Evolutionary conservation across 441 rosid genomes (phyloP), one percentile per base, ranked within the genome.

Genomic region (Breynia disticha): DNA sequence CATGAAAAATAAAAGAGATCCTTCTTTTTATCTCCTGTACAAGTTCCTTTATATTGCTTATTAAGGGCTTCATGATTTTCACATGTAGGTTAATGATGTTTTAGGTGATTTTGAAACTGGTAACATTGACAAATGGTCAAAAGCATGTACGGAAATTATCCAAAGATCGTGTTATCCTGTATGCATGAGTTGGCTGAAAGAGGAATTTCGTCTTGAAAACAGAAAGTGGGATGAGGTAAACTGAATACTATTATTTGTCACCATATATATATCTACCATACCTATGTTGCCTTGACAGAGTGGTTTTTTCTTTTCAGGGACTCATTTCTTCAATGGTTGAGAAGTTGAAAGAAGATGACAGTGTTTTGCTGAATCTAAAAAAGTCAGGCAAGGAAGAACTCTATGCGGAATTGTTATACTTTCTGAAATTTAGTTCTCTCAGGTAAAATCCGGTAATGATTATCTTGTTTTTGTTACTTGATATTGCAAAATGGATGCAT

Each of bases 311-410:
- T 53, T 54, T 51, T 67, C 85, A 88, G 98, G 84, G 48, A 45
- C 66, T 82, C 51, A 58, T 69, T 65, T 73, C 89, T 54, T 56
- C 76, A 67, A 73, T 86, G 66, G 66, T 73, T 61, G 79, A 79
- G 76, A 86, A 81, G 76, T 53, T 93, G 43, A 72, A 76, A 57
- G 90, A 77, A 67, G 80, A 83, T 61, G 76, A 77, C n/a, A 66
- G 72, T 28, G 56, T 84, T 49, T 54, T 84, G 37, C 78, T 51
- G 54, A 86, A 69, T 61, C 79, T 93, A 63, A 73, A 61, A 71
- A 86, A 75, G 71, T 81, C 84, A 0, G 90, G 97, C 71, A 91
- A 88, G 80, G 86, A 68, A 65, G 81, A 75, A 72, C 82, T 93
- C 37, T 93, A 84, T 77, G 83, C 90, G 52, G 97, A 86, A 48